Base-by-base conservation (phyloP, 148 eudicot species). In the Vaccinium corymbosum region DNA sequence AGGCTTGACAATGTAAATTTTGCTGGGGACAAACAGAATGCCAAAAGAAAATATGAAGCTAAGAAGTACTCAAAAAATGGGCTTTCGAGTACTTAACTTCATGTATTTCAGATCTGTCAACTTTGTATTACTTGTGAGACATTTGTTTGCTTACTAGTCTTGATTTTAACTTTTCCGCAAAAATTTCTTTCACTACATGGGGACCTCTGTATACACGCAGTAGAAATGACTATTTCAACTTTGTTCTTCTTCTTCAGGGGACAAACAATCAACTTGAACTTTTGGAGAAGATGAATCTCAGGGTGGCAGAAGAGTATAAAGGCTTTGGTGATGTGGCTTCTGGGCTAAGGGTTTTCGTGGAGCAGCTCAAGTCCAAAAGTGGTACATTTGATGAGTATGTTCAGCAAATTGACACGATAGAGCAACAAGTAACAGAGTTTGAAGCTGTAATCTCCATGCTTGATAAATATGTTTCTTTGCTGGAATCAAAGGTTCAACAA, bases 401-500 rank as follows among this genome's bases (percentile, higher is more conserved):
- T 80, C 90, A 96, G 82, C 98, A 94, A 84, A 92, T 96, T 20
- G 94, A 94, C 90, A 88, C 95, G 81, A 91, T 96, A 86, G 98
- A 96, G 85, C 84, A 89, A 80, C 98, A 94, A 82, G 98, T 96
- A 46, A 96, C 95, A 35, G 97, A 94, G 88, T 89, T 94, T 55
- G 98, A 96, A 92, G 98, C 93, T 87, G 98, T 94, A 27, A 93
- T 96, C 53, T 92, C 98, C 2, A 90, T 96, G 98, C 97, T 96
- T 8, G 94, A 94, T 84, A 90, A 89, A 86, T 90, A 94, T n/a
- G 98, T 93, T 25, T 87, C 94, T 46, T 80, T 93, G 90, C 79
- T 94, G 85, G 98, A 96, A 87, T 89, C 89, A 42, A 94, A 94
- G 85, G 93, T 94, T 66, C 92, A 89, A 57, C 90, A 91, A 86